These are phyloP conservation scores for Candida chilensis DNA, from an alignment of 805 yeast genomes.

Conservation along the genomic window DNA sequence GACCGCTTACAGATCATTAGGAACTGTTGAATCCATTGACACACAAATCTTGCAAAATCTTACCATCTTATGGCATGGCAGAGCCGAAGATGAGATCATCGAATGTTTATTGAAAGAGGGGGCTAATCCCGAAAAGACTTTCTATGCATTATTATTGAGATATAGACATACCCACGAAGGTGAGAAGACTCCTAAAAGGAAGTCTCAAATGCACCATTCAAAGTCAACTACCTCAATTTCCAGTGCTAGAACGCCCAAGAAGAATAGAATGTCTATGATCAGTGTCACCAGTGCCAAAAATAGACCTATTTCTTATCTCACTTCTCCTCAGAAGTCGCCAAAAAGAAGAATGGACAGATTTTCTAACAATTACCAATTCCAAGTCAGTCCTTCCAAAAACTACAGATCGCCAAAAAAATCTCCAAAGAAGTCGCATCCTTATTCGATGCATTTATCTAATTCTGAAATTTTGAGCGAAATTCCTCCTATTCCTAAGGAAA, in stretches of 20 bases:
- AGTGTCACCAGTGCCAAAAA: constrained; percentile 20
- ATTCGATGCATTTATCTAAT: background rate
- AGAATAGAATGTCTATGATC: constrained; percentile 17
- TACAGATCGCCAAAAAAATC: background rate
- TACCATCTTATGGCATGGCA: constrained; percentile 50
- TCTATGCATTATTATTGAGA: constrained; percentile 33
- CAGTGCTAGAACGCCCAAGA: constrained; percentile 3
- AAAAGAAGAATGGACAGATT: constrained; percentile 1
- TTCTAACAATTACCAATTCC: background rate
- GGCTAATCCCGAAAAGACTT: constrained; percentile 34
- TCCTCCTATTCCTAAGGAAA: constrained; percentile 28
- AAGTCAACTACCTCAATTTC: background rate
- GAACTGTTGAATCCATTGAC: constrained; percentile 38
- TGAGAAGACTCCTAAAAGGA: constrained; percentile 1
- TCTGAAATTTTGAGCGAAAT: constrained; percentile 7
- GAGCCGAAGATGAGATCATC: constrained; percentile 22
- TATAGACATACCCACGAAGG: constrained; percentile 32
- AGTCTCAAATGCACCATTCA: background rate
- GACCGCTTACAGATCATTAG: constrained; percentile 41
- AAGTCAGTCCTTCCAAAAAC: background rate
- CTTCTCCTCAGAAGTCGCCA: constrained; percentile 6
- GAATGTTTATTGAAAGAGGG: constrained; percentile 25
- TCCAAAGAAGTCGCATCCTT: background rate
- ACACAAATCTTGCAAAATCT: constrained; percentile 43
- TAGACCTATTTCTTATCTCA: constrained; percentile 20